Evolutionary conservation across 2,329 filamentous ascomycete genomes (phyloP).

Genomic region (Fusarium brachygibbosum): DNA sequence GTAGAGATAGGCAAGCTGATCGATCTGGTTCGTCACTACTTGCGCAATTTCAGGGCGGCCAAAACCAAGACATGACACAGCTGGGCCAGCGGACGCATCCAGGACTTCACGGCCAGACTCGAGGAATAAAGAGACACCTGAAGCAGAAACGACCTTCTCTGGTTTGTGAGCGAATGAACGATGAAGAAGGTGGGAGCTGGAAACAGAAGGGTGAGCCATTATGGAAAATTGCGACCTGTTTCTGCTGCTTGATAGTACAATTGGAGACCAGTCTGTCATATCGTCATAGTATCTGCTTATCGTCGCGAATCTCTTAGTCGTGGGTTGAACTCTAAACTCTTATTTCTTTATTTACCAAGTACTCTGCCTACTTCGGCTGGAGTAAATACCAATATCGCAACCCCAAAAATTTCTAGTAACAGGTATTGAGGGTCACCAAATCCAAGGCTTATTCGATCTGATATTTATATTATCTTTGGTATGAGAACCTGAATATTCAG

Average conservation of each 20-base stretch:
- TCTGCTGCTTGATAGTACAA: neutral
- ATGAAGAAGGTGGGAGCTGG: conserved; percentile 6
- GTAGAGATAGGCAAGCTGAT: conserved; percentile 27
- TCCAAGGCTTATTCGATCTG: neutral
- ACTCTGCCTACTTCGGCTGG: neutral
- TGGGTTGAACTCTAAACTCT: neutral
- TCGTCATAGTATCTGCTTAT: neutral
- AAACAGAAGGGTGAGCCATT: conserved; percentile 7
- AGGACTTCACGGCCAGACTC: conserved; percentile 14
- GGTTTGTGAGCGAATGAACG: neutral
- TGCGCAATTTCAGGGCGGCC: neutral
- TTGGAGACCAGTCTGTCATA: neutral
- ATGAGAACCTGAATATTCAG: neutral
- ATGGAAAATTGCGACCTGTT: neutral
- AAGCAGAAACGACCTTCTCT: conserved; percentile 5
- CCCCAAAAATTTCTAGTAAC: neutral
- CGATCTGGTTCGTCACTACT: conserved; percentile 12
- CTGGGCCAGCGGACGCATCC: conserved; percentile 6
- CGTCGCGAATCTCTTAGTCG: neutral
- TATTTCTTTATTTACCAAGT: too few relatives aligned
- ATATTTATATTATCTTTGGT: neutral
- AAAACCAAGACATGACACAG: conserved; percentile 7
- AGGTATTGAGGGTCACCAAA: neutral
- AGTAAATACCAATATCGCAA: neutral
- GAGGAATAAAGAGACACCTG: conserved; percentile 3